Base-by-base conservation (phyloP, 805 yeast species). In the Kuraishia piskuri region DNA sequence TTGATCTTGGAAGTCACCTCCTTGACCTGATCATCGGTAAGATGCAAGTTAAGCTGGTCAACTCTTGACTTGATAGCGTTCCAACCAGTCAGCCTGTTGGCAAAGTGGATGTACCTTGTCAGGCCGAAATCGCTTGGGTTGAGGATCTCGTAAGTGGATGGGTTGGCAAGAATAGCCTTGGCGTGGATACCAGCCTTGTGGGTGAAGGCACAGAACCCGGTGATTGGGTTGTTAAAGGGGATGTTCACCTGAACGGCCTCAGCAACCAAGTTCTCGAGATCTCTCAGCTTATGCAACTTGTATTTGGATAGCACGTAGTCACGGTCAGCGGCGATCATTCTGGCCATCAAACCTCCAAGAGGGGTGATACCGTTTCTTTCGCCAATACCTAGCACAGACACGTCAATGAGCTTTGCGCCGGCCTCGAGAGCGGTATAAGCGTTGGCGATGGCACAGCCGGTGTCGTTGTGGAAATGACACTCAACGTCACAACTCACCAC, bases 101-200 rank as follows among this genome's bases (percentile, higher is more conserved):
- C 98, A 70, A 92, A 94, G 73, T 94, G 99, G 68, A 92, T 92
- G 71, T 92, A 92, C 69, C 99, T 84, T 53, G 96, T 84, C 68
- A 92, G 82, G 68, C 99, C 99, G 65, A 92, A 92, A 74, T 92
- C 99, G 25, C 86, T 75, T 54, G 99, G 99, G 69, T 87, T 87
- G 69, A 92, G 79, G 66, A 92, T 92, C 78, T 92, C 99, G 72
- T 92, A 92, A n/a, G 98, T 94, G 49, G 97, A 90, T 59, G 99
- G 99, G 75, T 92, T 94, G 55, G 99, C 99, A 60, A 92, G 81
- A 62, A 92, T 92, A 54, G 98, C 98, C 79, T 94, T 92, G 64
- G 99, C 98, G 71, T 92, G 99, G 68, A 92, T 91, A 73, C 99
- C 99, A 56, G 99, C 99, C 80, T 92, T 92, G 78, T 92, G 99